Conservation (phyloP, 2,329 filamentous ascomycete genomes). For the Alternaria burnsii region DNA sequence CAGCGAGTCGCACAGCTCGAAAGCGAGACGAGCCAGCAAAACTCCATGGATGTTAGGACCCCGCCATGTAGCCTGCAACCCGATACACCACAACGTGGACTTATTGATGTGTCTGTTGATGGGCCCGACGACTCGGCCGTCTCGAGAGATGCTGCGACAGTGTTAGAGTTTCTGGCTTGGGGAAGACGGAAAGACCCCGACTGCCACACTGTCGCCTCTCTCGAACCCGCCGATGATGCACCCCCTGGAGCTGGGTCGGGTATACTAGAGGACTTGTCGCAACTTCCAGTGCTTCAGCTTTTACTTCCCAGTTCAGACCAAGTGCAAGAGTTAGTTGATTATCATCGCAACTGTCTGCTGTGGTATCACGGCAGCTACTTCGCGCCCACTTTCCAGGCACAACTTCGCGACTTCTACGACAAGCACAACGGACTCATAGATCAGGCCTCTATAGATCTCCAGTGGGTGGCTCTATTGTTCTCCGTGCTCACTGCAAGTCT, state of each 20-base stretch:
- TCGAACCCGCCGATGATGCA: slow-evolving; percentile 18
- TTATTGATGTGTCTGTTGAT: too few relatives aligned
- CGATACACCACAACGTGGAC: background rate
- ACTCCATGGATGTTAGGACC: slow-evolving; percentile 16
- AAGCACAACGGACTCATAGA: slow-evolving; percentile 45
- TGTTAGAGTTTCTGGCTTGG: slow-evolving; percentile 58
- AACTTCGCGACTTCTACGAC: slow-evolving; percentile 49
- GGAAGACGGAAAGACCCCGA: slow-evolving; percentile 54
- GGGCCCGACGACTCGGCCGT: background rate
- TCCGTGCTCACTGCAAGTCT: background rate
- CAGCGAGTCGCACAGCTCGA: slow-evolving; percentile 36
- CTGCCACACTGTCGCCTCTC: slow-evolving; percentile 16
- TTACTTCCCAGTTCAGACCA: slow-evolving; percentile 33
- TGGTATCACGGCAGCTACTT: too few relatives aligned
- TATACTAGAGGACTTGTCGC: background rate
- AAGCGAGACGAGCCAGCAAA: slow-evolving; percentile 12
- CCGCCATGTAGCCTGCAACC: background rate
- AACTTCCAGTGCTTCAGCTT: slow-evolving; percentile 11
- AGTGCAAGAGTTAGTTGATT: too few relatives aligned
- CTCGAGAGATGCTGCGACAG: slow-evolving; percentile 55
- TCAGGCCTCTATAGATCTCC: slow-evolving; percentile 2
- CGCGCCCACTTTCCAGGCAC: slow-evolving; percentile 17
- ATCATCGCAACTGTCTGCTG: too few relatives aligned
- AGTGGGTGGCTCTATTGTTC: background rate
- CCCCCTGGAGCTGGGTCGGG: slow-evolving; percentile 31